phyloP scores from a whole-genome alignment of 2,329 filamentous ascomycete genomes.

The Diaporthe vaccinii region DNA sequence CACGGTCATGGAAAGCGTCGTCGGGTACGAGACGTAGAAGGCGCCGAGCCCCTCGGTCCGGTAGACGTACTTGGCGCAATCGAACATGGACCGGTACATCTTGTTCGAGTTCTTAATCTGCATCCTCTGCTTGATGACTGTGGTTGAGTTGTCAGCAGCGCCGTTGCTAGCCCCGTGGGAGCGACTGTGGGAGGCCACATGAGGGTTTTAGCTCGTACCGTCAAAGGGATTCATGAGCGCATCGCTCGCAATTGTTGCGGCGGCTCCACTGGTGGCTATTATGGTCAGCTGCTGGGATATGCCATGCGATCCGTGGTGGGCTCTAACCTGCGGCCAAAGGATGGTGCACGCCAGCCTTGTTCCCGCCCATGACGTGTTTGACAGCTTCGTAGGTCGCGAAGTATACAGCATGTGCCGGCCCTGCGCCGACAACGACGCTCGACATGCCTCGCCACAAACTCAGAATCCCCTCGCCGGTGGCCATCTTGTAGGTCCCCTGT shows the following conservation, averaged over 20 bases:
- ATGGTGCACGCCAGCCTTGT: constrained; percentile 88
- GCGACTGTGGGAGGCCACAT: neutral
- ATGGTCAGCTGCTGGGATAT: constrained; percentile 11
- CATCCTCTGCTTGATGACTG: constrained; percentile 99
- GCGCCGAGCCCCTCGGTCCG: constrained; percentile 87
- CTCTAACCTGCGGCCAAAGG: constrained; percentile 88
- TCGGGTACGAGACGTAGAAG: constrained; percentile 99
- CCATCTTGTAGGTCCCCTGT: constrained; percentile 93
- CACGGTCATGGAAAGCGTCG: constrained; percentile 97
- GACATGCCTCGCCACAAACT: constrained; percentile 97
- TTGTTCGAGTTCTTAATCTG: constrained; percentile 94
- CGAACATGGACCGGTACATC: constrained; percentile 85
- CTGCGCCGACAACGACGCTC: constrained; percentile 94
- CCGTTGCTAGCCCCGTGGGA: neutral
- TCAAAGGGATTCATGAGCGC: constrained; percentile 99
- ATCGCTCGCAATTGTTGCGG: constrained; percentile 96
- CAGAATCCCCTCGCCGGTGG: constrained; percentile 87
- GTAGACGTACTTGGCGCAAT: constrained; percentile 92
- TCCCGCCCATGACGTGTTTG: constrained; percentile 95
- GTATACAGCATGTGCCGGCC: constrained; percentile 98
- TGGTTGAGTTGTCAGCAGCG: constrained; percentile 24
- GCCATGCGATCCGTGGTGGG: neutral
- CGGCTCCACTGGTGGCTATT: constrained; percentile 89
- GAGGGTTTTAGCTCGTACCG: constrained; percentile 68
- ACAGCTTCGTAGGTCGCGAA: constrained; percentile 98